Conservation (phyloP, 495 filamentous ascomycete species). For the Parathielavia appendiculata region DNA sequence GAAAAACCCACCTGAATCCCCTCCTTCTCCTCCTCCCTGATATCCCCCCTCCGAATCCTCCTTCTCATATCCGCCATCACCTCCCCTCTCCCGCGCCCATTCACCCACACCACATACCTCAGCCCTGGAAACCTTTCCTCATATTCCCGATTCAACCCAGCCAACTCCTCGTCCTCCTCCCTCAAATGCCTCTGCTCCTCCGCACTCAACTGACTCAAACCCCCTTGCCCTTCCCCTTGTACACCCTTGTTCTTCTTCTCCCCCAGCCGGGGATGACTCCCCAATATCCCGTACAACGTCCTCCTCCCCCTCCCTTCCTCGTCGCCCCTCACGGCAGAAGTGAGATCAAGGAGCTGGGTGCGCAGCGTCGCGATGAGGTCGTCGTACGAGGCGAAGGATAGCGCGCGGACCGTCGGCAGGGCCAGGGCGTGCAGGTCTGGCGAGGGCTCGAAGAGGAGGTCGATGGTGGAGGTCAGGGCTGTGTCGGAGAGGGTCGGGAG, state of each 20-base stretch:
- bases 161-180: conserved; percentile 55
- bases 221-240: conserved; percentile 45
- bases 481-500: conserved; percentile 22
- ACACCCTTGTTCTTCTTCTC: conserved; percentile 35
- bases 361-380: conserved; percentile 33
- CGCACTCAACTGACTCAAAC: conserved; percentile 60
- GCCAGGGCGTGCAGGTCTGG: conserved; percentile 66
- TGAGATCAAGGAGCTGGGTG: conserved; percentile 53
- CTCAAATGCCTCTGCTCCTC: conserved; percentile 74
- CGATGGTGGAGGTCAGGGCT: conserved; percentile 60
- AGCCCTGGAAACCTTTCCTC: conserved; percentile 77
- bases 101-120: conserved; percentile 90
- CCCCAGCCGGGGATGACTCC: conserved; percentile 84
- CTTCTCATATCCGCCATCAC: conserved; percentile 83
- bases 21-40: conserved; percentile 62
- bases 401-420: conserved; percentile 58
- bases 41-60: conserved; percentile 65
- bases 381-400: conserved; percentile 48
- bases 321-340: conserved; percentile 9
- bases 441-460: conserved; percentile 84
- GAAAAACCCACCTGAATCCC: conserved; percentile 64
- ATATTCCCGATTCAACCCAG: conserved; percentile 70
- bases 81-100: conserved; percentile 64
- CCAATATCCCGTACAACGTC: conserved; percentile 59
- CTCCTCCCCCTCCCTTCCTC: conserved; percentile 5